Evolutionary conservation across 305 asterid genomes (phyloP).

Genomic region (Fraxinus dipetala): DNA sequence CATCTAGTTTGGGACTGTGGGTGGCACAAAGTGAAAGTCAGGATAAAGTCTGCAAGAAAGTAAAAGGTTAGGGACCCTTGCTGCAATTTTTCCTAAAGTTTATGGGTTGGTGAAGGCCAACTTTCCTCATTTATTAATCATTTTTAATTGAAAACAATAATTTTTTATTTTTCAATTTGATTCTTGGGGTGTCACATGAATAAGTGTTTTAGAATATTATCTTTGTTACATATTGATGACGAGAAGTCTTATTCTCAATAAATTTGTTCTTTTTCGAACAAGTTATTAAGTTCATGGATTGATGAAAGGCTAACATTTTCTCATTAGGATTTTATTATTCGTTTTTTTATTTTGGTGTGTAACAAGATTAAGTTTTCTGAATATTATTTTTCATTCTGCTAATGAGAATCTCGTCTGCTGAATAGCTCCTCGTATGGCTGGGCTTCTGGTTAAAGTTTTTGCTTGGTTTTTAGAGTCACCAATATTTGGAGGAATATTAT

Average conservation of each 20-base stretch:
- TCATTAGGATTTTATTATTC: background rate
- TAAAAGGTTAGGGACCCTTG: background rate
- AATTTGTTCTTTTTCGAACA: background rate
- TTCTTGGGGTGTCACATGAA: background rate
- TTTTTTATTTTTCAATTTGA: background rate
- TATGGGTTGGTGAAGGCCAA: background rate
- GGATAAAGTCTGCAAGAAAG: background rate
- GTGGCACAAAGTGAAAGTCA: too few species aligned
- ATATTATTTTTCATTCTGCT: background rate
- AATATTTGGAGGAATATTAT: constrained; percentile 56
- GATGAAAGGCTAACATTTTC: background rate
- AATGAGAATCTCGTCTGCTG: constrained; percentile 1
- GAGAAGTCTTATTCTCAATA: background rate
- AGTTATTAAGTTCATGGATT: background rate
- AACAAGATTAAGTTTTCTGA: background rate
- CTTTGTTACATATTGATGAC: background rate
- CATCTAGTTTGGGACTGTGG: too few species aligned
- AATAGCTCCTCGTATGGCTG: constrained; percentile 96
- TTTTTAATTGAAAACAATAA: background rate
- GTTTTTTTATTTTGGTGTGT: background rate
- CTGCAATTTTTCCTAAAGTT: background rate
- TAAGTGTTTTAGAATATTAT: background rate
- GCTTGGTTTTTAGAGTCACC: constrained; percentile 69
- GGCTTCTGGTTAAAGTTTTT: constrained; percentile 64
- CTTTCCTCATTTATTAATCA: background rate